A percentile compares a stretch with the other conserved stretches of the same genome.
Conservation (phyloP, 73 alveolate genomes). For the Tetrahymena malaccensis region DNA sequence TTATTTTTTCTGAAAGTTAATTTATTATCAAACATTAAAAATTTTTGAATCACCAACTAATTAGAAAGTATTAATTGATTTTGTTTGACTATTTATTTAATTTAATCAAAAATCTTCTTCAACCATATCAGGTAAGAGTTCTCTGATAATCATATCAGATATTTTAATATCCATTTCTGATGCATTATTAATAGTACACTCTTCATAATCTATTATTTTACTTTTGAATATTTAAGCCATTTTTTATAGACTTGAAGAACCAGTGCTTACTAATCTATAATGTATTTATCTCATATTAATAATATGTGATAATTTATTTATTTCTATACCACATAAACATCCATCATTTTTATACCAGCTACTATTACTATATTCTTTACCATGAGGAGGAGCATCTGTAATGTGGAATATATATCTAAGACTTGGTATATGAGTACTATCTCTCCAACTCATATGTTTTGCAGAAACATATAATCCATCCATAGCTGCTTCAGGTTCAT, state of each 20-base stretch:
- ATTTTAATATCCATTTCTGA: neutral
- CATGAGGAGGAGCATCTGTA: constrained; percentile 83
- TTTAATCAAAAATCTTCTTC: neutral
- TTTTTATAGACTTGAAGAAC: neutral
- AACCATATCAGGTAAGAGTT: neutral
- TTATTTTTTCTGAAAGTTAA: too few species aligned
- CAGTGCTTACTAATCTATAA: neutral
- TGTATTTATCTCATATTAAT: neutral
- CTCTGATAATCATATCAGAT: neutral
- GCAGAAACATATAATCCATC: constrained; percentile 70
- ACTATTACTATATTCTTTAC: neutral
- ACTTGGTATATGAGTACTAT: constrained; percentile 32
- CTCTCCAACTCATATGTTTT: constrained; percentile 66
- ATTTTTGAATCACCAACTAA: too few species aligned
- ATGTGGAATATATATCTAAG: constrained; percentile 63
- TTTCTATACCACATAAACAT: constrained; percentile 11
- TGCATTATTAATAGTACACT: neutral
- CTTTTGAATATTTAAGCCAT: neutral
- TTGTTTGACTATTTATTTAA: too few species aligned
- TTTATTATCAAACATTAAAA: too few species aligned
- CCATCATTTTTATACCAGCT: neutral
- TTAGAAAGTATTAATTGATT: neutral
- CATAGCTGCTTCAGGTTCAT: constrained; percentile 66
- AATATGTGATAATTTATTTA: neutral
- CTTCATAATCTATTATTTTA: neutral